Evolutionary conservation across 2,329 filamentous ascomycete genomes (phyloP).

Genomic region (Geosmithia flava): DNA sequence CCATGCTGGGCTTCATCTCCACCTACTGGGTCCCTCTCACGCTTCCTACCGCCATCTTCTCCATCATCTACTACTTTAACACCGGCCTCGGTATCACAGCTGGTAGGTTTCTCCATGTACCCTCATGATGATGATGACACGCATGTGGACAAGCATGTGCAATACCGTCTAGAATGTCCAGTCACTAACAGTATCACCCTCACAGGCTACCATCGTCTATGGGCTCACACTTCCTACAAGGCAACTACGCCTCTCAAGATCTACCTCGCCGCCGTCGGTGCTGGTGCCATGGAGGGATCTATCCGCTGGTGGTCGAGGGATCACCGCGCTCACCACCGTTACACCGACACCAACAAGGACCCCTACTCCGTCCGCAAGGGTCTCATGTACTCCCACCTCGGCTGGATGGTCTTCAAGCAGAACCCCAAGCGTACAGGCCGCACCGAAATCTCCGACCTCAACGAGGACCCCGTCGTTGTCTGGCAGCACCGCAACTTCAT

Average conservation of each 20-base stretch:
- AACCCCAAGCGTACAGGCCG: conserved; percentile 82
- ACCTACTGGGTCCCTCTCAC: conserved; percentile 69
- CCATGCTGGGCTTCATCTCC: conserved; percentile 58
- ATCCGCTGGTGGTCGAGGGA: conserved; percentile 83
- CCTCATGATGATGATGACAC: no score
- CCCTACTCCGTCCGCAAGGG: conserved; percentile 87
- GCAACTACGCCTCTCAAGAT: conserved; percentile 65
- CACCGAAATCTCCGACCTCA: conserved; percentile 78
- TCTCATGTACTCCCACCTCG: conserved; percentile 64
- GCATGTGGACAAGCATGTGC: no score
- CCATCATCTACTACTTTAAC: conserved; percentile 72
- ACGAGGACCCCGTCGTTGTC: conserved; percentile 73
- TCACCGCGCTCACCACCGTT: conserved; percentile 80
- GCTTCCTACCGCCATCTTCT: conserved; percentile 59
- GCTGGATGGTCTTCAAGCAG: conserved; percentile 91
- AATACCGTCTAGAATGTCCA: no score
- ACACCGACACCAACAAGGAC: conserved; percentile 87
- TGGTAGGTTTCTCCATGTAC: conserved; percentile 36
- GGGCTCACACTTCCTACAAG: conserved; percentile 78
- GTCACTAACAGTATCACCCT: no score
- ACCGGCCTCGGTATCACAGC: conserved; percentile 72
- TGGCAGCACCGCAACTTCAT: conserved; percentile 85
- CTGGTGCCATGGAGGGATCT: conserved; percentile 74
- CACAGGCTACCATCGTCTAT: conserved; percentile 53
- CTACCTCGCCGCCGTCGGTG: conserved; percentile 70